These are phyloP conservation scores for Xylaria intraflava DNA, from an alignment of 495 filamentous ascomycete genomes.

Conservation along the genomic window DNA sequence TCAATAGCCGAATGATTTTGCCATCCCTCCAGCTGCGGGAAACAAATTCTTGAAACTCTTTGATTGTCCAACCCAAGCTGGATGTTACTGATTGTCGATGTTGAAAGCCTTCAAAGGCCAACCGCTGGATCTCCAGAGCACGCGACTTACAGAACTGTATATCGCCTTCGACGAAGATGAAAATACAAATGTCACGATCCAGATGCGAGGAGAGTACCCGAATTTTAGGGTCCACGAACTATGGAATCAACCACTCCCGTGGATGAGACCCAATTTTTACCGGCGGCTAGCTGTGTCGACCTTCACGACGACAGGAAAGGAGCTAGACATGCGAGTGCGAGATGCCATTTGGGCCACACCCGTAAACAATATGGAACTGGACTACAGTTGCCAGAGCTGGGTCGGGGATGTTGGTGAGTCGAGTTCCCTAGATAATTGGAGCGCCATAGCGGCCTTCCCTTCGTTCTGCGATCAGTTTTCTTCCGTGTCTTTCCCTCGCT, in stretches of 20 bases:
- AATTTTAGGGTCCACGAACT: constrained; percentile 20
- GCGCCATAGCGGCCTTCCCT: background rate
- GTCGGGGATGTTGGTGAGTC: constrained; percentile 22
- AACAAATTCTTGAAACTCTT: background rate
- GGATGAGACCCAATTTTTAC: constrained; percentile 24
- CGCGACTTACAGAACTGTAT: constrained; percentile 23
- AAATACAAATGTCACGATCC: constrained; percentile 24
- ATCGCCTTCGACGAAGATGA: constrained; percentile 28
- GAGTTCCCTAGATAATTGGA: background rate
- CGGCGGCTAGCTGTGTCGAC: constrained; percentile 27
- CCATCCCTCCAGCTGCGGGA: background rate
- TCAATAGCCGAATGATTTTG: background rate
- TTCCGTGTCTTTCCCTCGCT: background rate
- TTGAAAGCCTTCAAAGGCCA: constrained; percentile 20
- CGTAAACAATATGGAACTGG: constrained; percentile 24
- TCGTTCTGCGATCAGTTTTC: background rate
- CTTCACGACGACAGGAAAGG: constrained; percentile 17
- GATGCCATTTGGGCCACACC: constrained; percentile 23
- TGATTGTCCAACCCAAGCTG: background rate
- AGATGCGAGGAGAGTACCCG: constrained; percentile 23
- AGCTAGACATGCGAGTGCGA: constrained; percentile 19
- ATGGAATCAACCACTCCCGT: constrained; percentile 23
- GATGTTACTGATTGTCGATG: background rate
- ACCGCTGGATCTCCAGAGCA: constrained; percentile 26
- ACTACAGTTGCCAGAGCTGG: constrained; percentile 28